These are phyloP conservation scores for Trifolium fragiferum DNA, from an alignment of 306 rosid species.

Conservation along the genomic window DNA sequence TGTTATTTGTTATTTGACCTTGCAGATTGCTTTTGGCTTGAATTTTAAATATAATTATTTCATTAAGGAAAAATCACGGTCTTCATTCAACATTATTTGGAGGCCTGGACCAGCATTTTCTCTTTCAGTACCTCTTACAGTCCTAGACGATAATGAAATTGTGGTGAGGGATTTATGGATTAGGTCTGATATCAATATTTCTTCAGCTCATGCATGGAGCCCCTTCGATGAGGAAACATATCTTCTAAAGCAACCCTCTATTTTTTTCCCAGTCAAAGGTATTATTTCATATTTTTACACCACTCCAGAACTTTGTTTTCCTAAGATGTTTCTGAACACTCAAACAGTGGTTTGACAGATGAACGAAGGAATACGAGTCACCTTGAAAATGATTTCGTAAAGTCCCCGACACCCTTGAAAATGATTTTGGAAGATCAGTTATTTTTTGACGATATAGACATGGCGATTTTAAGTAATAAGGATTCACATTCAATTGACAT, in stretches of 20 bases:
- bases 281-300: slow-evolving; percentile 49
- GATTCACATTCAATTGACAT: slow-evolving; percentile 48
- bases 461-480: slow-evolving; percentile 33
- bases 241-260: slow-evolving; percentile 55
- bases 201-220: slow-evolving; percentile 54
- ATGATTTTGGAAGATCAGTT: slow-evolving; percentile 52
- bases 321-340: slow-evolving; percentile 92
- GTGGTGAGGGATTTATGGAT: slow-evolving; percentile 85
- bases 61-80: slow-evolving; percentile 65
- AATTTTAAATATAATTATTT: slow-evolving; percentile 85
- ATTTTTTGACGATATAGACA: slow-evolving; percentile 48
- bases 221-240: slow-evolving; percentile 73
- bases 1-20: slow-evolving; percentile 31
- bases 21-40: slow-evolving; percentile 74
- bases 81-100: slow-evolving; percentile 72
- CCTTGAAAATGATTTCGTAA: slow-evolving; percentile 54
- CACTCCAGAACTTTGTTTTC: slow-evolving; percentile 42
- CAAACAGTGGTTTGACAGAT: slow-evolving; percentile 99
- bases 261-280: slow-evolving; percentile 64
- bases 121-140: slow-evolving; percentile 68
- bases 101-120: slow-evolving; percentile 91
- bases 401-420: slow-evolving; percentile 46
- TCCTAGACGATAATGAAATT: slow-evolving; percentile 52
- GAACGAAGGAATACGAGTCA: slow-evolving; percentile 55
- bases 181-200: slow-evolving; percentile 54